A percentile compares a stretch with the other conserved stretches of the same genome.
phyloP scores from a whole-genome alignment of 345 rosid species.

The Salix purpurea region DNA sequence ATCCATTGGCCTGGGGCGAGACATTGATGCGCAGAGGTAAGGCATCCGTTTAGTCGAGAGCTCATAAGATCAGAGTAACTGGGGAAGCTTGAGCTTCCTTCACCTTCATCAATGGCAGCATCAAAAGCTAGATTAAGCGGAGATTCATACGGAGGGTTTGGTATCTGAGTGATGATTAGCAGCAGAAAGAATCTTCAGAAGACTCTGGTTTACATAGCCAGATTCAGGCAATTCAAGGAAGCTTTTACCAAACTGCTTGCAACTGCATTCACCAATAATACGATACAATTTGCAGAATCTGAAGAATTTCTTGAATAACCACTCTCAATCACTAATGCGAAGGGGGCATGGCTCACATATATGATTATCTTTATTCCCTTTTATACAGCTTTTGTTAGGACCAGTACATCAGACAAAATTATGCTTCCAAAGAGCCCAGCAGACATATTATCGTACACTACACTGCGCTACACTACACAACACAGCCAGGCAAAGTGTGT shows the following conservation, averaged over 20 bases:
- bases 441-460: neutral
- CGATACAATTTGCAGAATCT: slow-evolving; percentile 21
- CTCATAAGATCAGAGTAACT: neutral
- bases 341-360: too few relatives aligned
- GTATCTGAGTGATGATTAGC: neutral
- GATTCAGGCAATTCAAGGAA: neutral
- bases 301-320: slow-evolving; percentile 47
- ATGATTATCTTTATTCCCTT: too few relatives aligned
- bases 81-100: slow-evolving; percentile 1
- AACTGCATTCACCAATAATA: slow-evolving; percentile 8
- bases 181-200: slow-evolving; percentile 15
- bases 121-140: neutral
- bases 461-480: neutral
- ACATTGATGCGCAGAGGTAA: neutral
- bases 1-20: neutral
- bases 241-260: slow-evolving; percentile 17
- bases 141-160: neutral
- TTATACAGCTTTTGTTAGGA: too few relatives aligned
- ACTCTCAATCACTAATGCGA: neutral
- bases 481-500: neutral
- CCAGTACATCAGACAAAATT: too few relatives aligned
- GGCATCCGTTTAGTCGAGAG: neutral
- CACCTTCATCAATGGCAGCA: neutral
- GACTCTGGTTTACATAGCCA: slow-evolving; percentile 14
- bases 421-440: neutral